Base-by-base conservation (phyloP, 345 rosid genomes). In the Eucalyptus erythrocorys region DNA sequence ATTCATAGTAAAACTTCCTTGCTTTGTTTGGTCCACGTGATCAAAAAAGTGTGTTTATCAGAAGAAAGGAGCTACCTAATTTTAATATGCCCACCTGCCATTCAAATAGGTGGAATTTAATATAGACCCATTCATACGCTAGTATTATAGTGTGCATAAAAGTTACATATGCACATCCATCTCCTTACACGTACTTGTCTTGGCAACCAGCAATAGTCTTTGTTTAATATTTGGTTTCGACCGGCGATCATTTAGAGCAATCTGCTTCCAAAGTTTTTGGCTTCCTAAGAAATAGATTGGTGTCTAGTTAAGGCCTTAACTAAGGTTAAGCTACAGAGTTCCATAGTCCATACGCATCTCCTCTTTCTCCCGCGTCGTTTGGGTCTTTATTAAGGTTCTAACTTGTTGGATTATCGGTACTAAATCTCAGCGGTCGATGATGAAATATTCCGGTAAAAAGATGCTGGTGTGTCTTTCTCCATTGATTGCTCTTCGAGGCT, bases 11-110 rank as follows among this genome's bases (percentile, higher is more conserved):
- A 64, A n/a, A 3, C 76, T 64, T 64, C 76, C 21, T 64, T 64
- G 8, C 27, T 13, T 61, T 61, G 14, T 27, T 61, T 61, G 8
- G 32, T 61, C 68, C 10, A 13, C 5, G 5, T 15, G 6, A 42
- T 66, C 1, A 66, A 66, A 66, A 66, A 32, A 15, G 16, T 13
- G 1, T 32, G 42, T 34, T 15, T 66, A 34, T 32, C 3, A 0
- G 37, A n/a, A 1, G 10, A 13, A 3, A 66, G 2, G 79, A 32
- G 42, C 4, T 4, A 32, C 42, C 42, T 15, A 32, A 16, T 0
- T 32, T 66, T 0, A 32, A 4, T 66, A 32, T 66, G 40, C 42
- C 22, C 79, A 14, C 1, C 12, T 1, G 12, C 42, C 11, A 3
- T 66, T 66, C 79, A 8, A 0, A 66, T 32, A 32, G 79, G 6